phyloP scores from a whole-genome alignment of 1,284 basidiomycete species.

The Athelia sp. region DNA sequence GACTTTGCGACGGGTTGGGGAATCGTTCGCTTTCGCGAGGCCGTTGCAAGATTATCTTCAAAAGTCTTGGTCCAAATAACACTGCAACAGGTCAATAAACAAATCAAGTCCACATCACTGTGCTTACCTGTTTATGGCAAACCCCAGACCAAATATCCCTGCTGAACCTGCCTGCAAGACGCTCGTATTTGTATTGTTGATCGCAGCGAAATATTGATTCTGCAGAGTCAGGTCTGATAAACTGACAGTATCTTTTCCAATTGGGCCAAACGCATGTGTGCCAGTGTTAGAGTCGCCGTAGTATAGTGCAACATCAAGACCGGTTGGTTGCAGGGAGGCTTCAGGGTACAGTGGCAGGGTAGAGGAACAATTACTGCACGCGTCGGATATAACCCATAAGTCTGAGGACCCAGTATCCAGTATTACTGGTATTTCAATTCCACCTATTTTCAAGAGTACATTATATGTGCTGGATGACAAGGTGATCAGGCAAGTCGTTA shows the following conservation, averaged over 20 bases:
- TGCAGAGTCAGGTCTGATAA: conserved; percentile 37
- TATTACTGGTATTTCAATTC: conserved; percentile 33
- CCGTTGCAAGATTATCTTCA: conserved; percentile 8
- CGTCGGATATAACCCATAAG: conserved; percentile 49
- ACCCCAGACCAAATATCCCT: conserved; percentile 57
- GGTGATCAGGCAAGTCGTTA: neutral
- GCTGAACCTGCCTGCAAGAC: conserved; percentile 36
- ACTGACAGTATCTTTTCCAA: conserved; percentile 40
- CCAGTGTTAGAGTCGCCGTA: conserved; percentile 55
- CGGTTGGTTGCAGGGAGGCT: conserved; percentile 30
- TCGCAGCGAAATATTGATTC: conserved; percentile 45
- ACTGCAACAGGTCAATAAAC: too few relatives aligned
- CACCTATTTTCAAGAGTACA: conserved; percentile 39
- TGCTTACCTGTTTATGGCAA: conserved; percentile 52
- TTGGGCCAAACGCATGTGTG: conserved; percentile 44
- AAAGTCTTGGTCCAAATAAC: conserved; percentile 25
- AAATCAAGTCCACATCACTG: too few relatives aligned
- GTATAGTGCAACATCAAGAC: conserved; percentile 32
- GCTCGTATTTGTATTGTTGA: conserved; percentile 50
- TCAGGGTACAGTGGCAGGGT: conserved; percentile 33
- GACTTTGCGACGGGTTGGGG: neutral
- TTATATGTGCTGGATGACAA: conserved; percentile 35
- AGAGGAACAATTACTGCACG: conserved; percentile 29
- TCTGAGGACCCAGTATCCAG: conserved; percentile 59
- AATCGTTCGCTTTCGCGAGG: neutral